Conservation (phyloP, 2,329 filamentous ascomycete species). For the Diaporthe capsici region DNA sequence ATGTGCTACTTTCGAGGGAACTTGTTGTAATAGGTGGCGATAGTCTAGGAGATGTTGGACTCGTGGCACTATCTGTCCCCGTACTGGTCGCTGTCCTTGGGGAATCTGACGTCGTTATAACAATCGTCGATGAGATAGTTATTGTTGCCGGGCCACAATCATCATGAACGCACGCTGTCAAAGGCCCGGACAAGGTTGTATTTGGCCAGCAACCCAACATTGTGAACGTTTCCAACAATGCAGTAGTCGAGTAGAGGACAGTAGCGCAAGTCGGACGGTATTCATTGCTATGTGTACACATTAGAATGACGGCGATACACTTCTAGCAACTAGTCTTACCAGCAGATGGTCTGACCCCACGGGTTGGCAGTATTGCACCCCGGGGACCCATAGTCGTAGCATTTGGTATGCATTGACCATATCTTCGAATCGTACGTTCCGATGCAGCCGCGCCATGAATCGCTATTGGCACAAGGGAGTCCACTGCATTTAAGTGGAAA, state of each 20-base stretch:
- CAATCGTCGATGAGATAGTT: neutral
- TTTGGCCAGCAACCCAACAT: neutral
- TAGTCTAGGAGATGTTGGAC: too few relatives aligned
- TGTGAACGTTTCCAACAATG: neutral
- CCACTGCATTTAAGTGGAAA: too few relatives aligned
- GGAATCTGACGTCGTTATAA: neutral
- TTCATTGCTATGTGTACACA: neutral
- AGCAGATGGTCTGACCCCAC: neutral
- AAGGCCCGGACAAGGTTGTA: neutral
- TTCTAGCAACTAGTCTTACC: neutral
- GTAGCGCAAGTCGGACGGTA: neutral
- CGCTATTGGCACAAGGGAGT: neutral
- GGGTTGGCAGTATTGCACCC: neutral
- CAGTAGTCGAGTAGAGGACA: neutral
- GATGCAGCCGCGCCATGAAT: constrained; percentile 4
- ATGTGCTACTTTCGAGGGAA: neutral
- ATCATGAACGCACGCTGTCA: neutral
- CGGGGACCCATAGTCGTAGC: neutral
- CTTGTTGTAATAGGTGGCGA: neutral
- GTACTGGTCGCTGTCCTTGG: neutral
- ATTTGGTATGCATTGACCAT: neutral
- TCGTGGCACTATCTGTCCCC: too few relatives aligned
- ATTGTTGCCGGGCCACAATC: neutral
- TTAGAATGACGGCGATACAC: neutral
- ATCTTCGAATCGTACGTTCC: fast-evolving